Evolutionary conservation across 2,329 filamentous ascomycete genomes (phyloP), one percentile per base, ranked within the genome.

Genomic region (Pseudogymnoascus sp.): DNA sequence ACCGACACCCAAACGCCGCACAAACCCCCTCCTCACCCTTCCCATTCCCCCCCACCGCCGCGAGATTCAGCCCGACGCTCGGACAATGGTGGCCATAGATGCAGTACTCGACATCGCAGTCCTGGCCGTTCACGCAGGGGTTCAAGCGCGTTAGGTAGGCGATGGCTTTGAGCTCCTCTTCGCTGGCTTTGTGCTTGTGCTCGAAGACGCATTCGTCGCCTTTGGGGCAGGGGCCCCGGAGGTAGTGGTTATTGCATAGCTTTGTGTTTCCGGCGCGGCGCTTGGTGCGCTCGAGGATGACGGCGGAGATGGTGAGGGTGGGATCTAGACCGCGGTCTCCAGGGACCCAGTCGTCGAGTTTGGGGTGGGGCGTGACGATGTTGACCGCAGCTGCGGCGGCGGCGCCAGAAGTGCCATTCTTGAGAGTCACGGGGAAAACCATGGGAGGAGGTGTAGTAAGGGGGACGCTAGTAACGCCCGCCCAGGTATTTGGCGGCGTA

Each of bases 181-280:
- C 73, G 4, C 76, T 79, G 2, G 81, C 78, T 66, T 76, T 79
- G 69, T 85, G 81, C 54, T 80, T 75, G 71, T 87, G 84, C 64
- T 82, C 80, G 68, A 85, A 87, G 60, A 74, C 76, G 73, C 84
- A 87, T 4, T 76, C 74, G n/a, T 79, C 75, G 10, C 79, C 77
- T 68, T 84, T 86, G 59, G 76, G 71, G 67, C 84, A 87, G 0
- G 80, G 80, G 0, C 83, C 83, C 16, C 82, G 77, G 31, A 87
- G 77, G 69, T 83, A 86, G 69, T 85, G 82, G 60, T 84, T 84
- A 71, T 86, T 86, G 76, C 84, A 87, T 6, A 86, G 74, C 72
- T 86, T 86, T 66, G 81, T 78, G 67, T 73, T 75, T 34, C 80
- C 80, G 63, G 79, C 81, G 64, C 83, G 77, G 69, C 79, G 82